Evolutionary conservation across 441 rosid species (phyloP), one percentile per base, ranked within the genome.

Genomic region (Bruguiera hainesii): DNA sequence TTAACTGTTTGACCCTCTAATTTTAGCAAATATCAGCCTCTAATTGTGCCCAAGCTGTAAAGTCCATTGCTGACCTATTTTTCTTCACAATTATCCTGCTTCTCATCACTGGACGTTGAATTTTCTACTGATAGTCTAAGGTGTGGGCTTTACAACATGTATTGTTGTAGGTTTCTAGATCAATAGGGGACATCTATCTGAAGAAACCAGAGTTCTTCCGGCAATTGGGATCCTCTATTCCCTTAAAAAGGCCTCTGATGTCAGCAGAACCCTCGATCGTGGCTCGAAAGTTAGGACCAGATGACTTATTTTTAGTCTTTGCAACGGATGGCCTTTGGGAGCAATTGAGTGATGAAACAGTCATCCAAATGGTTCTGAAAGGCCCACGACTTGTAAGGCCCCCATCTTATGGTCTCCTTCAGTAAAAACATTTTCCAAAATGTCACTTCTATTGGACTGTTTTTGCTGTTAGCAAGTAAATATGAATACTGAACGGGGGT

Each of bases 271-370:
- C 93, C 3, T 82, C 89, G 1, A 80, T 85, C 61, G 11, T 80
- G 57, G 65, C 56, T 21, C 81, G 85, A 56, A 71, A 78, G 61
- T 69, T 88, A 57, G 73, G 72, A 58, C 80, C 84, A 23, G 71
- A 78, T 0, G 89, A 85, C 68, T 56, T 75, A 60, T 88, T 88
- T 78, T 46, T 88, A 59, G 83, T 88, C 61, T 85, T 85, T 73
- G 93, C 93, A 61, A 82, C 93, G 28, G 93, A 88, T 74, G 93
- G 93, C 48, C 86, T 88, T 4, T 85, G 93, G 90, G 93, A 85
- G 82, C 93, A 85, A 56, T 51, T 84, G 65, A 84, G 79, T 62
- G 89, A 88, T 64, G 81, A 85, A 79, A 67, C 66, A 64, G 90
- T 84, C 1, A 85, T 84, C 25, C 85, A 80, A 31, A 82, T 84